Evolutionary conservation across 1,284 basidiomycete genomes (phyloP), one percentile per base, ranked within the genome.

Genomic region (Acaromyces ingoldii): DNA sequence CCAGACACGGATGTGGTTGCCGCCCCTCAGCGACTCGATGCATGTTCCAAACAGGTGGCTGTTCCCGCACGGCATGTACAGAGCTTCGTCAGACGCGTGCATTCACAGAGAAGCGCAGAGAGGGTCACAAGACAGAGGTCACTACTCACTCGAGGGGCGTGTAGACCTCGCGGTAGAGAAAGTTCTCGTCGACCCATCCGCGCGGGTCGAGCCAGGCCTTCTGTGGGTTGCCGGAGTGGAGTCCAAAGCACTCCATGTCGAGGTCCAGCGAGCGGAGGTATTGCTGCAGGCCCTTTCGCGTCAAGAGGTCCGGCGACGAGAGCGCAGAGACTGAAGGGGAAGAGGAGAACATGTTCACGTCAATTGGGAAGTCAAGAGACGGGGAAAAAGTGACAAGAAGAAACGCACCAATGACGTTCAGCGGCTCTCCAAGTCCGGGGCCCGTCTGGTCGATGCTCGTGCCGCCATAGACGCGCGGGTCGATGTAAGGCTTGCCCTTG

Each of bases 81-180:
- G 39, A 9, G 39, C 10, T 19, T 9, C 17, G 39, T 41, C 25
- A 19, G 9, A 9, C 17, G 39, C 10, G 10, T 10, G 25, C 17
- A 19, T 10, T 19, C 17, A 41, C 39, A 41, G 17, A 9, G 9
- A 40, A 9, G 25, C 19, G 25, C 19, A 40, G 25, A 40, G 25
- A 40, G 17, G 19, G 17, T 40, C 25, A 40, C 19, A 40, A 40
- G 38, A 9, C 17, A 40, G 9, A 7, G 17, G 13, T 40, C 5
- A n/a, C 13, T 4, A 52, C 42, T 45, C 19, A 45, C 42, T 57
- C 55, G n/a, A 57, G 37, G 4, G 53, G 53, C 13, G 67, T 67
- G 45, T 65, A 65, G 1, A 65, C 61, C 24, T 67, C 40, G 39
- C 67, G 58, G 34, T 63, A 70, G 40, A 67, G 53, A 31, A 67